Evolutionary conservation across 768 basidiomycete genomes (phyloP).

Genomic region (Suillus fuscotomentosus): DNA sequence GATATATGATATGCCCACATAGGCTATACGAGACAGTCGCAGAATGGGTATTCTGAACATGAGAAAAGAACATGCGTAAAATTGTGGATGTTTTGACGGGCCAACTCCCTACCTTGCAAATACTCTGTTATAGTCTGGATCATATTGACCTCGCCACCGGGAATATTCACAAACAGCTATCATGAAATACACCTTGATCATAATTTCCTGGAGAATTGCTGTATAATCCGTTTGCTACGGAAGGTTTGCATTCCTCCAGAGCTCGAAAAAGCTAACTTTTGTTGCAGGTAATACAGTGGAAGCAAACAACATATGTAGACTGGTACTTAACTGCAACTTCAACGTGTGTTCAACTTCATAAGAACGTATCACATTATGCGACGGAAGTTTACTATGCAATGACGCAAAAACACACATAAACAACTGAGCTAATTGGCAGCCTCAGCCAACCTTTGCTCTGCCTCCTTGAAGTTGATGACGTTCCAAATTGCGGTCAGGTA

Average conservation of each 20-base stretch:
- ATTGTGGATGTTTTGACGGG: neutral
- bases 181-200: neutral
- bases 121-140: neutral
- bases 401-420: neutral
- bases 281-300: neutral
- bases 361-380: neutral
- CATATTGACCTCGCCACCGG: neutral
- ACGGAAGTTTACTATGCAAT: neutral
- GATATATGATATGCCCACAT: neutral
- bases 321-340: neutral
- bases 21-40: neutral
- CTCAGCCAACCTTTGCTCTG: slow-evolving; percentile 56
- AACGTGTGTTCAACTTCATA: neutral
- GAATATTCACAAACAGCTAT: neutral
- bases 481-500: slow-evolving; percentile 96
- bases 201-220: neutral
- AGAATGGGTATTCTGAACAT: neutral
- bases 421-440: slow-evolving; percentile 28
- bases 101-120: neutral
- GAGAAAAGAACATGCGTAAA: neutral
- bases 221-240: neutral
- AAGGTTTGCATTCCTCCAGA: neutral
- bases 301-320: neutral
- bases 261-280: neutral
- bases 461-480: slow-evolving; percentile 95